Base-by-base conservation (phyloP, 257 asterid genomes). In the Anisodus tanguticus region DNA sequence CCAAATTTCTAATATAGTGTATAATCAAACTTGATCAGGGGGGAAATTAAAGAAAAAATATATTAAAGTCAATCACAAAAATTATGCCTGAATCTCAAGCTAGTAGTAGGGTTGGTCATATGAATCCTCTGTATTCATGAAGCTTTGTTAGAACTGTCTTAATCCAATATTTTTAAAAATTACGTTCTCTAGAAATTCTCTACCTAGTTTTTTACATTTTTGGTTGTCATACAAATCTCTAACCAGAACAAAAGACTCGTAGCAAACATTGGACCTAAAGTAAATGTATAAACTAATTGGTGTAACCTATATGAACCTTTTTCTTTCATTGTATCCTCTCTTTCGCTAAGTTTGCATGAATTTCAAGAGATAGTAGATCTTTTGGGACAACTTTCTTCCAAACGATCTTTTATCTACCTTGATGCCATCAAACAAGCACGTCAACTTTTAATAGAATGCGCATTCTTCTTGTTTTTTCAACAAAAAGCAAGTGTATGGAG, bases 361-460 rank as follows among this genome's bases (percentile, higher is more conserved):
- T 63, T 60, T 63, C 70, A 63, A 63, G 35, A 63, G 70, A 63
- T 63, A 11, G 7, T 22, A 63, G 15, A 16, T 22, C 70, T 26
- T 31, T 60, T 60, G 67, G 13, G 70, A 63, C 41, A 2, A 22
- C 37, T 63, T 63, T 26, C 41, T 63, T 63, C 26, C 70, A 4
- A 19, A 41, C 10, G 3, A 63, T 22, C 4, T 10, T 22, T 63
- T 11, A 4, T 11, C 70, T 63, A 63, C 70, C 62, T 63, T 10
- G 70, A 22, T 26, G 57, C 6, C 39, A 12, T 54, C 60, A 49
- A 49, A 49, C 81, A 74, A 74, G 81, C 81, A 74, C 81, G 62
- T 49, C 39, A 76, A 76, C 63, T 74, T 74, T 62, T 22, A 76
- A 76, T 41, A 49, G 13, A 22, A n/a, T 26, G 49, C 0, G 0